Percentiles rank a stretch among this genome's conserved stretches.
These are phyloP conservation scores for Phyllachora maydis DNA, from an alignment of 2,329 filamentous ascomycete genomes.

Conservation along the genomic window DNA sequence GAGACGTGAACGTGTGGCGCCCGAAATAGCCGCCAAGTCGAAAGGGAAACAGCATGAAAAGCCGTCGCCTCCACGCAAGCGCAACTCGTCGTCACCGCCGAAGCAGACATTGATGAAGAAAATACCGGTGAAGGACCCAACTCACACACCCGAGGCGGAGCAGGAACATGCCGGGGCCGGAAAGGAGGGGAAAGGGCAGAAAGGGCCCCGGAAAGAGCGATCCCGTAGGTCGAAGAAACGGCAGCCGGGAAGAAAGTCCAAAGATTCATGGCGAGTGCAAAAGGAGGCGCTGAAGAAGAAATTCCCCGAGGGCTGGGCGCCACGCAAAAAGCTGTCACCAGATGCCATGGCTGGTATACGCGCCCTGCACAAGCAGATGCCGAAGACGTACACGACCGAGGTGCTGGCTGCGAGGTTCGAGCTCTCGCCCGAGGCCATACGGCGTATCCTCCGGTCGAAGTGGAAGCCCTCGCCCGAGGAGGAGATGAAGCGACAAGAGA, in stretches of 20 bases:
- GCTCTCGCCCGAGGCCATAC: conserved; percentile 70
- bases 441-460: conserved; percentile 66
- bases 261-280: conserved; percentile 47
- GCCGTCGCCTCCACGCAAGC: too few species aligned
- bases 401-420: conserved; percentile 61
- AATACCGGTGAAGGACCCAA: conserved; percentile 10
- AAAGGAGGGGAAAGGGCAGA: conserved; percentile 2
- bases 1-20: too few species aligned
- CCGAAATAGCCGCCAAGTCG: too few species aligned
- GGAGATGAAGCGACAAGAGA: conserved; percentile 31
- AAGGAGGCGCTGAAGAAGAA: conserved; percentile 59
- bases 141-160: conserved; percentile 12
- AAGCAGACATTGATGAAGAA: too few species aligned
- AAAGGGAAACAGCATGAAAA: too few species aligned
- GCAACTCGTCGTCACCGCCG: too few species aligned
- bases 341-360: conserved; percentile 84
- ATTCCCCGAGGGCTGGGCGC: conserved; percentile 64
- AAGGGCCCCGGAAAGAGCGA: conserved; percentile 8
- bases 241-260: neutral
- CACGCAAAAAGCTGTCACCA: conserved; percentile 71
- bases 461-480: conserved; percentile 42
- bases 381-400: conserved; percentile 53
- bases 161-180: conserved; percentile 4
- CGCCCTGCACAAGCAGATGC: conserved; percentile 57
- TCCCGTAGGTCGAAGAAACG: conserved; percentile 1